phyloP scores from a whole-genome alignment of 2,329 filamentous ascomycete species.

The Penicillium freii region DNA sequence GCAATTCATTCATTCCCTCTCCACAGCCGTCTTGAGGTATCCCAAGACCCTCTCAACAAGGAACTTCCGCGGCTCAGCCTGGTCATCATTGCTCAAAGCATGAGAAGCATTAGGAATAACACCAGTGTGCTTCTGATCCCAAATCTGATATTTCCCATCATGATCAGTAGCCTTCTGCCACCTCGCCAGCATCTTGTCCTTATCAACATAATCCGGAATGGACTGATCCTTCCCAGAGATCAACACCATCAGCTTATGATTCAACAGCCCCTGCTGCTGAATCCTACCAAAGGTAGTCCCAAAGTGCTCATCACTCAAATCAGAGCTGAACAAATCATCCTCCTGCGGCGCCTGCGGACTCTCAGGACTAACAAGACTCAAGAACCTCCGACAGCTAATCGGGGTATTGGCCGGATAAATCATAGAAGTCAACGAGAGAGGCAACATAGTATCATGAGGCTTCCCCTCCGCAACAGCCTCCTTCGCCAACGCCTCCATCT shows the following conservation, averaged over 20 bases:
- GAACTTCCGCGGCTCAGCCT: constrained; percentile 28
- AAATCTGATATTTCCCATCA: constrained; percentile 37
- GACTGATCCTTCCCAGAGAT: constrained; percentile 49
- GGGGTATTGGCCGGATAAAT: constrained; percentile 42
- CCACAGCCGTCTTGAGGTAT: constrained; percentile 20
- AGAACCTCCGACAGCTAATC: constrained; percentile 56
- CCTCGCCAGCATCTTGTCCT: constrained; percentile 41
- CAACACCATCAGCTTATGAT: constrained; percentile 46
- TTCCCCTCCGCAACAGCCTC: constrained; percentile 20
- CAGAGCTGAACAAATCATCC: constrained; percentile 83
- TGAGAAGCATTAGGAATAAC: constrained; percentile 45
- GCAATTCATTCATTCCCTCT: background rate
- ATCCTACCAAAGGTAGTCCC: constrained; percentile 61
- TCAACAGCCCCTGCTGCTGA: constrained; percentile 36
- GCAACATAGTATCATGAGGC: constrained; percentile 33
- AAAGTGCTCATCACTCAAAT: constrained; percentile 61
- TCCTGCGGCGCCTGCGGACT: constrained; percentile 62
- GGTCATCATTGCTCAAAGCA: constrained; percentile 38
- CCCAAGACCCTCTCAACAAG: constrained; percentile 30
- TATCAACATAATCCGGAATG: constrained; percentile 48
- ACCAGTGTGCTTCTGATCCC: constrained; percentile 49
- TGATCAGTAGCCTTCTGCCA: constrained; percentile 44
- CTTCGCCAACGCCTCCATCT: constrained; percentile 35
- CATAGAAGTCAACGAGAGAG: constrained; percentile 33
- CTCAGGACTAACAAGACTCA: constrained; percentile 54